phyloP scores from a whole-genome alignment of 495 filamentous ascomycete genomes.

The Polyplosphaeria fusca region DNA sequence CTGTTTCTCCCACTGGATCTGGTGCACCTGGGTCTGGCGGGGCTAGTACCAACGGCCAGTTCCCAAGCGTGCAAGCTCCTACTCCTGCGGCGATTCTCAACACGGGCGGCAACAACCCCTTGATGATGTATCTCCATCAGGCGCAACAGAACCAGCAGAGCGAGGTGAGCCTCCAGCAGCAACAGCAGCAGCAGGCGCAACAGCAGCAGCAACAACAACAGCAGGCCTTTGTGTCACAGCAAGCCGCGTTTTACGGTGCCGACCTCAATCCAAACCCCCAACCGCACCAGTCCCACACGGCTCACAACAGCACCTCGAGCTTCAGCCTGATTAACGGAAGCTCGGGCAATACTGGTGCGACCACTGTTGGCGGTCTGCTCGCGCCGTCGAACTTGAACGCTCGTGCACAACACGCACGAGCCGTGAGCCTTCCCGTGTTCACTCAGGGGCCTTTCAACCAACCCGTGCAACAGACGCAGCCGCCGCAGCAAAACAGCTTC shows the following conservation, averaged over 20 bases:
- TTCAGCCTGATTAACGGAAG: constrained; percentile 54
- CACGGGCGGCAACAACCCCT: constrained; percentile 74
- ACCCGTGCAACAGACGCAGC: constrained; percentile 40
- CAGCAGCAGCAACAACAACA: constrained; percentile 60
- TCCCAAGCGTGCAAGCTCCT: constrained; percentile 53
- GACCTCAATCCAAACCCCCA: constrained; percentile 52
- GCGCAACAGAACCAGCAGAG: constrained; percentile 55
- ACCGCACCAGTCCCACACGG: constrained; percentile 43
- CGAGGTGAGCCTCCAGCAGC: constrained; percentile 45
- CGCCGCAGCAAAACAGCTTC: constrained; percentile 50
- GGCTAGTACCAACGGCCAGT: constrained; percentile 51
- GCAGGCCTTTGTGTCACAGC: constrained; percentile 57
- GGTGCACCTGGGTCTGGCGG: constrained; percentile 51
- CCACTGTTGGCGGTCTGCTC: constrained; percentile 69
- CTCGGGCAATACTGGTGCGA: constrained; percentile 51
- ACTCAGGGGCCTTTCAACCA: constrained; percentile 59
- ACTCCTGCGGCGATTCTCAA: constrained; percentile 73
- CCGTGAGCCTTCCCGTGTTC: constrained; percentile 77
- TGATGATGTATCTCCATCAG: constrained; percentile 84
- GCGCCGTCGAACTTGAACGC: constrained; percentile 64
- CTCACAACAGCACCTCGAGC: constrained; percentile 55
- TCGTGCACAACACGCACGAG: constrained; percentile 74
- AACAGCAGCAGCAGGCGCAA: constrained; percentile 52
- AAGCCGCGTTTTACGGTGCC: constrained; percentile 59
- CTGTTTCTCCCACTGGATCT: constrained; percentile 65